Conservation (phyloP, 2,329 filamentous ascomycete genomes). For the Macrophomina tecta region DNA sequence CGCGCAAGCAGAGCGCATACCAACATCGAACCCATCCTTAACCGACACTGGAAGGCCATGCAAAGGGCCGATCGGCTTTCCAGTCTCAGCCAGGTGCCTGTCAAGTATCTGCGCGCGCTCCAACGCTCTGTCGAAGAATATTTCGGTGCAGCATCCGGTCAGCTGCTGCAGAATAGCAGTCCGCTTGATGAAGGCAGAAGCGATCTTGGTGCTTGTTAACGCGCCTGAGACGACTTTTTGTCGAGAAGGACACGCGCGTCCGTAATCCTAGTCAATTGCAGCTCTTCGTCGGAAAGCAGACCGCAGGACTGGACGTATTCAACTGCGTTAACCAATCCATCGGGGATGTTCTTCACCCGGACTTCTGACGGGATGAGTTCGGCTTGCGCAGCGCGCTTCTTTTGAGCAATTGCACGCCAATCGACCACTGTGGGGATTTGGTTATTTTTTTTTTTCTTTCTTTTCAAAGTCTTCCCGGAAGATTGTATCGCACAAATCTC, state of each 20-base stretch:
- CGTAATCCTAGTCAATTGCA: slow-evolving; percentile 42
- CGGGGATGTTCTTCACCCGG: not conserved
- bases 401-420: slow-evolving; percentile 6
- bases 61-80: slow-evolving; percentile 50
- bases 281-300: slow-evolving; percentile 40
- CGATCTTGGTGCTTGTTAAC: slow-evolving; percentile 50
- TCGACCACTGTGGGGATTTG: not conserved
- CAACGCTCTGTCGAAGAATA: slow-evolving; percentile 54
- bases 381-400: slow-evolving; percentile 2
- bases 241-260: slow-evolving; percentile 42
- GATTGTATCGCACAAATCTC: not conserved
- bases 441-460: too few species aligned
- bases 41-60: slow-evolving; percentile 56
- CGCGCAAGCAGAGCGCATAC: slow-evolving; percentile 50
- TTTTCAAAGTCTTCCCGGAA: not conserved
- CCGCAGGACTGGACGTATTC: slow-evolving; percentile 32
- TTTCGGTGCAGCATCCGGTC: slow-evolving; percentile 51
- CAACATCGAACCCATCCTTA: slow-evolving; percentile 62
- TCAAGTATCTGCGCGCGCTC: slow-evolving; percentile 50
- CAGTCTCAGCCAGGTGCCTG: slow-evolving; percentile 43
- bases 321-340: not conserved
- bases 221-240: slow-evolving; percentile 35
- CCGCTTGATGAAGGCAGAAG: slow-evolving; percentile 60
- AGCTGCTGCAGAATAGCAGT: slow-evolving; percentile 65
- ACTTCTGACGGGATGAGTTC: not conserved